phyloP scores from a whole-genome alignment of 176 grass and related monocot genomes.

The Phyllostachys edulis region DNA sequence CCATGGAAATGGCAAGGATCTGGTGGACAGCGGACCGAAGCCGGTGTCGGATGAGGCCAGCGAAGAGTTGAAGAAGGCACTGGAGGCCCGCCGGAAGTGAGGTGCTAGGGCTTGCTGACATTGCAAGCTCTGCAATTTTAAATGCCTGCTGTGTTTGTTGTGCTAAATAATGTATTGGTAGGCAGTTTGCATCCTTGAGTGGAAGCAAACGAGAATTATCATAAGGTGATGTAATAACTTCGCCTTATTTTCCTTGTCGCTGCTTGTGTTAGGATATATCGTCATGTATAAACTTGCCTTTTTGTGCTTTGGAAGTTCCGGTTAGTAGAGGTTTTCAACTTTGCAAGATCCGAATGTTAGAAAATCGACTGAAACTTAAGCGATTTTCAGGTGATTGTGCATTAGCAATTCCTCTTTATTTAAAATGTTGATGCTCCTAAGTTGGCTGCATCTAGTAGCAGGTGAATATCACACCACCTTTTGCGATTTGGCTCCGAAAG shows the following conservation, averaged over 20 bases:
- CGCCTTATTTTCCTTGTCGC: constrained; percentile 9
- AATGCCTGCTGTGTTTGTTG: background rate
- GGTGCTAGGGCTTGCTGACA: background rate
- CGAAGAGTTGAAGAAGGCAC: constrained; percentile 64
- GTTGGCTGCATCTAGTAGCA: background rate
- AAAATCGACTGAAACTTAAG: too few species aligned
- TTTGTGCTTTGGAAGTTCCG: background rate
- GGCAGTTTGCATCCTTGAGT: constrained; percentile 21
- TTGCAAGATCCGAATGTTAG: too few species aligned
- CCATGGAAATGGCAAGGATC: constrained; percentile 42
- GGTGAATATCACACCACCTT: background rate
- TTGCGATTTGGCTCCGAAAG: background rate
- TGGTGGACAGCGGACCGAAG: constrained; percentile 16
- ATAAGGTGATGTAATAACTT: constrained; percentile 29
- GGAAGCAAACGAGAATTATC: constrained; percentile 23
- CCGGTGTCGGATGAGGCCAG: constrained; percentile 31
- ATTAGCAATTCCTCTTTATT: background rate
- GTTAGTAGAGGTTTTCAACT: background rate
- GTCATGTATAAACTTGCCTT: constrained; percentile 28
- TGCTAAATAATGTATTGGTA: constrained; percentile 35
- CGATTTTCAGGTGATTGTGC: too few species aligned
- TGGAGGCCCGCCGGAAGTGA: constrained; percentile 49
- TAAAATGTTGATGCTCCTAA: background rate
- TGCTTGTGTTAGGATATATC: background rate
- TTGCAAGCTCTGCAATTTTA: constrained; percentile 29